Evolutionary conservation across 805 yeast genomes (phyloP), one percentile per base, ranked within the genome.

Genomic region (Hanseniaspora guilliermondii): DNA sequence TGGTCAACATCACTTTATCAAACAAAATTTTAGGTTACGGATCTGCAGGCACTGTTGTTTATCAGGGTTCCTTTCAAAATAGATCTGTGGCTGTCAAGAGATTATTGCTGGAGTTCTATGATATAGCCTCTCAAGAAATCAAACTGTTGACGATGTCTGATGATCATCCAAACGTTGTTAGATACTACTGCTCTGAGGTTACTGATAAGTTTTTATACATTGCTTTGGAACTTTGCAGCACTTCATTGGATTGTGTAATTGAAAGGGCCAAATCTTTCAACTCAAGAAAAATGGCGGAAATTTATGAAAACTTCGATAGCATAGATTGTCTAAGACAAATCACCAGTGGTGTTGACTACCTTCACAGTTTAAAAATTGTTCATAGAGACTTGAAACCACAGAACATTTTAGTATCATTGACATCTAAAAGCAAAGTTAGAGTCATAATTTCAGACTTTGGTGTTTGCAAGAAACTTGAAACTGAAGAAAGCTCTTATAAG

Each of bases 331-430:
- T 91, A 48, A 73, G 73, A 56, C 97, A 91, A 65, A 78, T 91
- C 57, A 85, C 88, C 1, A 76, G 80, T 56, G 98, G 98, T 6
- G 72, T 91, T 27, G 79, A 85, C 55, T 93, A 93, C 68, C 70
- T 91, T 58, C 98, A 91, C 64, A 80, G 88, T 2, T 69, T 93
- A 58, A 88, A 91, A 61, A 88, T 91, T 60, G 96, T 93, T 33
- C 98, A 91, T 67, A 75, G 98, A 57, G 98, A 91, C 65, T 76
- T 91, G 60, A 91, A 89, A 66, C 97, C 97, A 0, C 97, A 91
- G 63, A 89, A 89, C 66, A 89, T 89, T 21, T 71, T 89, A 53
- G 89, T 89, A 42, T 87, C 93, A 0, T 80, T 82, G 21, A 77
- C 87, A 7, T 80, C 76, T 62, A 74, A 73, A 57, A 70, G 74